Evolutionary conservation across 352 stramenopile species (phyloP).

Genomic region (Globisporangium emineosum): DNA sequence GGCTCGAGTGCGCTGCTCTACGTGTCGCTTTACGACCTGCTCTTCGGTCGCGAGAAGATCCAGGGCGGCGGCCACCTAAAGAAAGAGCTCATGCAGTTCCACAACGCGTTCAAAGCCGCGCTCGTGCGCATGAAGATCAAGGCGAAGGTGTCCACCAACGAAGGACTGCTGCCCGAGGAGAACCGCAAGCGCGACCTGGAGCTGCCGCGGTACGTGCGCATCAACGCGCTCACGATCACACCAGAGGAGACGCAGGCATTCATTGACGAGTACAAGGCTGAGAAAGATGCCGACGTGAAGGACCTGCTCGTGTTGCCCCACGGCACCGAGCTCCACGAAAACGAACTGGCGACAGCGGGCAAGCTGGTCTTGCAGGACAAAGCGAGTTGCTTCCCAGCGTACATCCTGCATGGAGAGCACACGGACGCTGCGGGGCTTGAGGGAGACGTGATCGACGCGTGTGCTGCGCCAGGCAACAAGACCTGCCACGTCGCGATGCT

Average conservation of each 20-base stretch:
- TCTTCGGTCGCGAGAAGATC: constrained; percentile 85
- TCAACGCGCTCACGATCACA: constrained; percentile 89
- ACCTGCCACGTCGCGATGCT: constrained; percentile 96
- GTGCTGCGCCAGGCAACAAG: constrained; percentile 98
- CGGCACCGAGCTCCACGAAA: constrained; percentile 82
- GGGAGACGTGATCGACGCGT: constrained; percentile 94
- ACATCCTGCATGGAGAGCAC: constrained; percentile 88
- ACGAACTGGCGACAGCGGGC: constrained; percentile 74
- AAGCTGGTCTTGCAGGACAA: constrained; percentile 97
- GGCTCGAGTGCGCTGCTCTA: constrained; percentile 58
- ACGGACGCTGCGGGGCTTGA: constrained; percentile 37
- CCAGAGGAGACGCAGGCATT: constrained; percentile 46
- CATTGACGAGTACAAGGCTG: constrained; percentile 42
- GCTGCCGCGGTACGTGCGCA: constrained; percentile 89
- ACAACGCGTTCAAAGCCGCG: constrained; percentile 66
- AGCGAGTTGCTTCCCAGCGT: constrained; percentile 95
- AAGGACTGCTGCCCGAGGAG: constrained; percentile 73
- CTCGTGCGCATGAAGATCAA: constrained; percentile 85
- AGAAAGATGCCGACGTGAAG: constrained; percentile 84
- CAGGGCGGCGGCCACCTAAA: constrained; percentile 87
- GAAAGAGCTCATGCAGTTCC: constrained; percentile 76
- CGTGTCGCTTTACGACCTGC: constrained; percentile 84
- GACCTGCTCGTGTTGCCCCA: constrained; percentile 92
- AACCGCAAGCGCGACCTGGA: constrained; percentile 69
- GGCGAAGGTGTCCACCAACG: constrained; percentile 69